These are phyloP conservation scores for Cenchrus purpureus DNA, from an alignment of 176 grass and related monocot species.

Conservation along the genomic window DNA sequence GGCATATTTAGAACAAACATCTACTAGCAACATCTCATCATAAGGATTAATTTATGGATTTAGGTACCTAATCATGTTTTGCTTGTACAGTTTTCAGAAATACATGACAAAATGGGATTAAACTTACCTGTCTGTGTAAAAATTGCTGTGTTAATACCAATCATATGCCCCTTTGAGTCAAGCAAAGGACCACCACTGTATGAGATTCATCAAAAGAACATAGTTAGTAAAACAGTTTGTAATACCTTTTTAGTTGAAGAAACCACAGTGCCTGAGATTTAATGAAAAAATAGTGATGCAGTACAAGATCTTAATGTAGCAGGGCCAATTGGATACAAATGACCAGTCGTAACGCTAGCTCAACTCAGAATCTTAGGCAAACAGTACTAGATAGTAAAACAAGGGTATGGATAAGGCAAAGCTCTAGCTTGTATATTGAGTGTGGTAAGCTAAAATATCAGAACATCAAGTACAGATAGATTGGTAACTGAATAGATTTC, in stretches of 20 bases:
- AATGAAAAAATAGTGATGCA: neutral
- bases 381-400: constrained; percentile 8
- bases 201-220: constrained; percentile 36
- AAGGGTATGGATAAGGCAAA: neutral
- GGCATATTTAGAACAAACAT: constrained; percentile 17
- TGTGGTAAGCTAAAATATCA: neutral
- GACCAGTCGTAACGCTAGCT: neutral
- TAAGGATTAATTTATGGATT: neutral
- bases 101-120: neutral
- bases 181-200: constrained; percentile 96
- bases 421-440: constrained; percentile 17
- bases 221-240: constrained; percentile 24
- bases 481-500: constrained; percentile 1
- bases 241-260: constrained; percentile 12
- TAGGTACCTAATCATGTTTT: neutral
- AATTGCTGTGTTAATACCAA: constrained; percentile 98
- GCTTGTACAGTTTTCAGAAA: neutral
- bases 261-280: constrained; percentile 25
- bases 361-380: neutral
- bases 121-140: constrained; percentile 89
- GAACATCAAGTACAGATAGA: constrained; percentile 5
- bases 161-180: constrained; percentile 89
- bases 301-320: neutral
- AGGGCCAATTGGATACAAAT: constrained; percentile 4
- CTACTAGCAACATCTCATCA: neutral